These are phyloP conservation scores for Pestalotiopsis sp. DNA, from an alignment of 2,329 filamentous ascomycete genomes.

Conservation along the genomic window DNA sequence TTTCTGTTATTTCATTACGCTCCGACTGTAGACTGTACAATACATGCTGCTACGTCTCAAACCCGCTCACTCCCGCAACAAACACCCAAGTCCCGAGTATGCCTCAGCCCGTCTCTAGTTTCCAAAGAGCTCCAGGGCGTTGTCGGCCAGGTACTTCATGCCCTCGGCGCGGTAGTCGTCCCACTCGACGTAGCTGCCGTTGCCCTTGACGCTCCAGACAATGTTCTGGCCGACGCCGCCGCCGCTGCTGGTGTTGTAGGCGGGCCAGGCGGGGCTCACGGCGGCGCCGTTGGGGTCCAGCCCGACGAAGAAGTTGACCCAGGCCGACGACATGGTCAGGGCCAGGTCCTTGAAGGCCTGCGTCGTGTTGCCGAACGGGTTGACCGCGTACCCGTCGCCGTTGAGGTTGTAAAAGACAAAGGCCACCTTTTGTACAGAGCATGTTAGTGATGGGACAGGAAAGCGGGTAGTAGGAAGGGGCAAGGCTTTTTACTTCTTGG, in stretches of 20 bases:
- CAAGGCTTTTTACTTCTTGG: slow-evolving; percentile 32
- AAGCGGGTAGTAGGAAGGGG: too few species aligned
- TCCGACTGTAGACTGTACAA: neutral
- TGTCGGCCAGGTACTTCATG: slow-evolving; percentile 31
- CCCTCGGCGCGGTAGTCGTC: slow-evolving; percentile 32
- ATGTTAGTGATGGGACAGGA: too few species aligned
- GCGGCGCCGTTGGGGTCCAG: slow-evolving; percentile 51
- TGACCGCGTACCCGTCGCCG: slow-evolving; percentile 32
- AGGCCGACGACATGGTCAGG: slow-evolving; percentile 30
- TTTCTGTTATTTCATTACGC: neutral
- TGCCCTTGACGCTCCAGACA: slow-evolving; percentile 28
- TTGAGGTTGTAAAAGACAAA: slow-evolving; percentile 42
- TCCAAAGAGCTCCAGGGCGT: slow-evolving; percentile 30
- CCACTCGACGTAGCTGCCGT: slow-evolving; percentile 26
- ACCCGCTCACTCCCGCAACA: neutral
- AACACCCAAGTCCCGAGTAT: neutral
- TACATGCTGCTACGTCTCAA: neutral
- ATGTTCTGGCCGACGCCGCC: slow-evolving; percentile 26
- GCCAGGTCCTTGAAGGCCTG: slow-evolving; percentile 28
- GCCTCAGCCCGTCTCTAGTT: slow-evolving; percentile 11
- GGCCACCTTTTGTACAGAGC: slow-evolving; percentile 16
- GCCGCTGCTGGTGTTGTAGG: slow-evolving; percentile 20
- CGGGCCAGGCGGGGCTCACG: slow-evolving; percentile 26
- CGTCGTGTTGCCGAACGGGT: slow-evolving; percentile 32
- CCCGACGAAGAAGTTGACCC: slow-evolving; percentile 51